Percentiles rank a stretch among this genome's conserved stretches.
Evolutionary conservation across 345 rosid species (phyloP).

Genomic region (Microcos paniculata): DNA sequence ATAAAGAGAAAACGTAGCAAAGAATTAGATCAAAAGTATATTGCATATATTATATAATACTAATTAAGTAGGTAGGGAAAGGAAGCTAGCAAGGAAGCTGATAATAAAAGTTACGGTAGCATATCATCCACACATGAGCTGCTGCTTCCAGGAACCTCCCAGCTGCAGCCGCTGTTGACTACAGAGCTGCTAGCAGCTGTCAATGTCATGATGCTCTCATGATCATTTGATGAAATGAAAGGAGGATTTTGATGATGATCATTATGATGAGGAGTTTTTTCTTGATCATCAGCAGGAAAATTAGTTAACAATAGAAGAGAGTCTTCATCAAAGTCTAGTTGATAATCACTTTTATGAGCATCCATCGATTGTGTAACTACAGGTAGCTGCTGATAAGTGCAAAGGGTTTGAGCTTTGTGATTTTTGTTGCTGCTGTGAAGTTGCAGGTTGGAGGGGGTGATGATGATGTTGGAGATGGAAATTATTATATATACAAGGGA

Average conservation of each 20-base stretch:
- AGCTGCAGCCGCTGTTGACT: not conserved
- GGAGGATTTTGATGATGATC: not conserved
- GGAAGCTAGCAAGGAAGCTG: not conserved
- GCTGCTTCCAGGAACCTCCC: not conserved
- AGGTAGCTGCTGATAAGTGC: no score
- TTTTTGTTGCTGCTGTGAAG: not conserved
- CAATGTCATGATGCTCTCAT: not conserved
- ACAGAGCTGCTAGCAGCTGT: not conserved
- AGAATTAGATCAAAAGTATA: not conserved
- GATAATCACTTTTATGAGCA: not conserved
- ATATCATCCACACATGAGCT: not conserved
- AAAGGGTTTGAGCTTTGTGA: not conserved
- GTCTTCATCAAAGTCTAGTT: slow-evolving; percentile 1
- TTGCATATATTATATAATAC: not conserved
- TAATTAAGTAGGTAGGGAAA: not conserved
- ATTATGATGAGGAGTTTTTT: not conserved
- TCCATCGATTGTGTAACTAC: not conserved
- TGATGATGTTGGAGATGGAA: not conserved
- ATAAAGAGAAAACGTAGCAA: not conserved
- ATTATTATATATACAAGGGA: not conserved
- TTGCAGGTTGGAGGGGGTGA: not conserved
- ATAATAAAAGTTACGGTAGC: not conserved
- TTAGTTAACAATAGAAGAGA: not conserved
- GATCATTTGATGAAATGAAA: not conserved
- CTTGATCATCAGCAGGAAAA: not conserved